Conservation (phyloP, 2,329 filamentous ascomycete genomes). For the Volutella citrinella region DNA sequence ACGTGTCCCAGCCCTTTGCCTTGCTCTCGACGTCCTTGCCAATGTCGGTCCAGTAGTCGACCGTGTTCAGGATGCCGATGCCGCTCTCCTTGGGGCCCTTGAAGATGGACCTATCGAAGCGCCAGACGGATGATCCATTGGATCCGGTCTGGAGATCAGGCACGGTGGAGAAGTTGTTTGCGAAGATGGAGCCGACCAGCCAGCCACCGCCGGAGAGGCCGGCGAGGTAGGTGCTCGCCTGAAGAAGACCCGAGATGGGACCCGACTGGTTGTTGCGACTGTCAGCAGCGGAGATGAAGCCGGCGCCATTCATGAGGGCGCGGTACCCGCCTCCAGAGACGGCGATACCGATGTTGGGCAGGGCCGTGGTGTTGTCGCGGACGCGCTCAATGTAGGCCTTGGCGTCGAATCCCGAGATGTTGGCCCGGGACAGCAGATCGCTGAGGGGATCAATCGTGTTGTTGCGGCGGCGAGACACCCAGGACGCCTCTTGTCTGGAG, state of each 20-base stretch:
- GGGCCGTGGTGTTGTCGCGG: constrained; percentile 23
- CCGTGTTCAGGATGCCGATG: constrained; percentile 12
- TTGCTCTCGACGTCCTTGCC: constrained; percentile 30
- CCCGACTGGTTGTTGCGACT: constrained; percentile 51
- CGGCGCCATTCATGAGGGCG: constrained; percentile 77
- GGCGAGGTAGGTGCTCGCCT: constrained; percentile 74
- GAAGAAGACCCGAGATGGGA: constrained; percentile 74
- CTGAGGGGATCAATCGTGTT: constrained; percentile 71
- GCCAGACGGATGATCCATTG: constrained; percentile 31
- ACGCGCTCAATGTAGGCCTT: constrained; percentile 56
- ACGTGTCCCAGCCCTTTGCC: constrained; percentile 37
- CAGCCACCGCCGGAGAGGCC: constrained; percentile 80
- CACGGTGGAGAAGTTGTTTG: constrained; percentile 74
- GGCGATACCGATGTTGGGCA: constrained; percentile 67
- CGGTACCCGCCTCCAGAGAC: constrained; percentile 81
- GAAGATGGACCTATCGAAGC: constrained; percentile 36
- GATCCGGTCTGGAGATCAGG: constrained; percentile 24
- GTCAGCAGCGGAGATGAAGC: constrained; percentile 75
- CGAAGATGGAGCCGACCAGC: constrained; percentile 76
- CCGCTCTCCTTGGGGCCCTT: constrained; percentile 31
- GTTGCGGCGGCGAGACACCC: constrained; percentile 67
- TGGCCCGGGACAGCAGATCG: constrained; percentile 65
- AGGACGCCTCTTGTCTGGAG: constrained; percentile 66
- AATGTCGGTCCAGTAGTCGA: constrained; percentile 35
- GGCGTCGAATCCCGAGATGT: constrained; percentile 72